A percentile compares a stretch with the other conserved stretches of the same genome.
phyloP scores from a whole-genome alignment of 2,329 filamentous ascomycete species.

The Clonostachys sp. region DNA sequence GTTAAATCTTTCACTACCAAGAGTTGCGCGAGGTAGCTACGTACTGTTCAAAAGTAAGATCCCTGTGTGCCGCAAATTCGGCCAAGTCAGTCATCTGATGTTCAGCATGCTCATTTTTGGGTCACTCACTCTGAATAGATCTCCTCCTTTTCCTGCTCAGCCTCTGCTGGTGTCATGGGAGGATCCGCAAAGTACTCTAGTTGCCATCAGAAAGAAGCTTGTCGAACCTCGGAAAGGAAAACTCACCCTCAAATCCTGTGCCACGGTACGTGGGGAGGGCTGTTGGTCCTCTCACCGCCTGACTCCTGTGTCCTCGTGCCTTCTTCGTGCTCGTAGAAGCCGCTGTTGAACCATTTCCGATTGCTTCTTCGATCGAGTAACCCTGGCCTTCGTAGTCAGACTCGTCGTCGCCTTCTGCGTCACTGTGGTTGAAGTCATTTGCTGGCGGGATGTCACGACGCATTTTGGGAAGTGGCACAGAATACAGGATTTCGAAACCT shows the following conservation, averaged over 20 bases:
- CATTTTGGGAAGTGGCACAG: no score
- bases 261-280: slow-evolving; percentile 36
- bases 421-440: no score
- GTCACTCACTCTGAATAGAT: slow-evolving; percentile 61
- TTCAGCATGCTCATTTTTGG: background rate
- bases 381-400: no score
- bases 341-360: no score
- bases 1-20: background rate
- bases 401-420: background rate
- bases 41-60: slow-evolving; percentile 53
- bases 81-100: slow-evolving; percentile 6
- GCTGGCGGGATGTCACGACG: no score
- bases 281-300: slow-evolving; percentile 25
- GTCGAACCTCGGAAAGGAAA: background rate
- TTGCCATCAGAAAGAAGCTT: background rate
- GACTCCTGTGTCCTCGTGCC: no score
- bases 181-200: slow-evolving; percentile 73
- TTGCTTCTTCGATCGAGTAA: no score
- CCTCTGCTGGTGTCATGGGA: slow-evolving; percentile 68
- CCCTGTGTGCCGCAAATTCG: slow-evolving; percentile 22
- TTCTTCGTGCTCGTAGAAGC: no score
- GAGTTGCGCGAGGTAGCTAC: background rate
- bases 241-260: slow-evolving; percentile 66
- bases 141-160: slow-evolving; percentile 54
- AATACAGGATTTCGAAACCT: no score